Percentiles rank a stretch among this genome's conserved stretches.
These are phyloP conservation scores for Aureobasidium sp. DNA, from an alignment of 2,329 filamentous ascomycete genomes.

Conservation along the genomic window DNA sequence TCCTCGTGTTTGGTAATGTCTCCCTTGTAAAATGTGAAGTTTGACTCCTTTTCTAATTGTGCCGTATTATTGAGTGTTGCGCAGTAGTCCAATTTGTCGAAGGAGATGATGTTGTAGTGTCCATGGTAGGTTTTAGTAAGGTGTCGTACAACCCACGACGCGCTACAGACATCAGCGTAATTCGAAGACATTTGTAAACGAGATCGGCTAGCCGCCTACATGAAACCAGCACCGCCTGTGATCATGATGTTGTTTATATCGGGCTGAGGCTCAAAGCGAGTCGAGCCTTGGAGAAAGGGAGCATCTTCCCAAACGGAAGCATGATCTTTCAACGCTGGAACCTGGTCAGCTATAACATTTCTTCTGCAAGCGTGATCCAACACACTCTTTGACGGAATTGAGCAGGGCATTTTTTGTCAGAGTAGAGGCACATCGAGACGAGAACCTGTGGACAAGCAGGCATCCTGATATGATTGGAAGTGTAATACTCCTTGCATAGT, in stretches of 20 bases:
- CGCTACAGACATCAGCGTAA: slow-evolving; percentile 42
- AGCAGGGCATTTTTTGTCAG: neutral
- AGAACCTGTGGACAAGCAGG: neutral
- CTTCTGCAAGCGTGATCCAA: neutral
- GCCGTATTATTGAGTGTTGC: slow-evolving; percentile 73
- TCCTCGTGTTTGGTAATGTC: slow-evolving; percentile 66
- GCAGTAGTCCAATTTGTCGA: slow-evolving; percentile 81
- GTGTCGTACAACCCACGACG: slow-evolving; percentile 77
- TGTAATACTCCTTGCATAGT: neutral
- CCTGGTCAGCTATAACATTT: neutral
- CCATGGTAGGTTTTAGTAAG: slow-evolving; percentile 65
- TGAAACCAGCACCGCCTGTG: slow-evolving; percentile 78
- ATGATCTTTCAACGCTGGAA: slow-evolving; percentile 5
- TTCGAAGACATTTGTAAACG: neutral
- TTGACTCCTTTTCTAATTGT: slow-evolving; percentile 57
- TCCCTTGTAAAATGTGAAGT: slow-evolving; percentile 74
- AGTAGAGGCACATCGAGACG: neutral
- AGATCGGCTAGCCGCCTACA: slow-evolving; percentile 47
- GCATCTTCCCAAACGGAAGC: slow-evolving; percentile 56
- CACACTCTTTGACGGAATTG: neutral
- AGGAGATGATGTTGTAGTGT: slow-evolving; percentile 71
- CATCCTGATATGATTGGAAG: neutral
- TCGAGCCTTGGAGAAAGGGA: slow-evolving; percentile 61
- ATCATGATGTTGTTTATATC: slow-evolving; percentile 76
- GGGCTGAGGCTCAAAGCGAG: slow-evolving; percentile 60